Evolutionary conservation across 2,329 filamentous ascomycete species (phyloP), one percentile per base, ranked within the genome.

Genomic region (Fusarium lyarnte): DNA sequence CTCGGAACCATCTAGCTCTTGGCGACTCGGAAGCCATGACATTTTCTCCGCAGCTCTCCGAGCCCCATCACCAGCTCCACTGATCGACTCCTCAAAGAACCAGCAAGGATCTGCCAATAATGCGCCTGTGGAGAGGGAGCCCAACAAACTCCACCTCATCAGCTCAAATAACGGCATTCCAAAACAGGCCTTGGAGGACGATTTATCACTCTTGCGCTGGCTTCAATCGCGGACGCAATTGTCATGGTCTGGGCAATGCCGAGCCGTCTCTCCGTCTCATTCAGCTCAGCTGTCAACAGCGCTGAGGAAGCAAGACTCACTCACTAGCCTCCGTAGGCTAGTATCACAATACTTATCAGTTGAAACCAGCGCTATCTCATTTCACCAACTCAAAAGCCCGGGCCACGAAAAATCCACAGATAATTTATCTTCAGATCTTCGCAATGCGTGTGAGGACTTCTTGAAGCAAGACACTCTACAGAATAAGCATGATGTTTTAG

Each of bases 21-120:
- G 83, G 83, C 81, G 80, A 39, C 79, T 86, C 41, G 79, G 76
- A n/a, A 78, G 82, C 51, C 76, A 82, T 51, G 86, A 88, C 71
- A 67, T 87, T 27, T 75, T 87, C 58, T 82, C 81, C 14, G 78
- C 77, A 21, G 82, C 83, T 19, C 76, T 87, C 31, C 71, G 78
- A 41, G 45, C 66, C 52, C 65, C 74, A 59, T 49, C 63, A 31
- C 36, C 49, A 51, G 54, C 47, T 57, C 66, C 70, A 69, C 69
- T 54, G 57, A 63, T 69, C 58, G 55, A 39, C 57, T 66, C 57
- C 19, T 58, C 41, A 46, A 38, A 69, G 38, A 38, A 51, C 58
- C 72, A 51, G 59, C 53, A 63, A 60, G 58, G 55, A 58, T 51
- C 60, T 27, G 8, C 57, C n/a, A 39, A 57, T 23, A 51, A n/a